These are phyloP conservation scores for Jaltomata sinuosa DNA, from an alignment of 257 asterid genomes.

Conservation along the genomic window DNA sequence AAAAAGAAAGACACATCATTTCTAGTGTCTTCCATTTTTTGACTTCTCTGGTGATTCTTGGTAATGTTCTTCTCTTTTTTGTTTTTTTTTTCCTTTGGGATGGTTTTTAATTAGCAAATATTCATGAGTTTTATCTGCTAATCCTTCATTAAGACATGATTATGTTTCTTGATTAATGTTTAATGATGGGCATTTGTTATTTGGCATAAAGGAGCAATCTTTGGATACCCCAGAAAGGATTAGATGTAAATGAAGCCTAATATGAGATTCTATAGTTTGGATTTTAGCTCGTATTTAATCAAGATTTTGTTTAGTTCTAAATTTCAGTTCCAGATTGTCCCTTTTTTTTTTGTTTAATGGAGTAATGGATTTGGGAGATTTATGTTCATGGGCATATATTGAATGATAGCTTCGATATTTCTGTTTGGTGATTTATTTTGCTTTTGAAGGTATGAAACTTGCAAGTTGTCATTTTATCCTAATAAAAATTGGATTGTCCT, in stretches of 20 bases:
- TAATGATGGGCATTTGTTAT: background rate
- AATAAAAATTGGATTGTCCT: background rate
- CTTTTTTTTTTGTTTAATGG: background rate
- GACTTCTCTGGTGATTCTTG: background rate
- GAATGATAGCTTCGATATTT: background rate
- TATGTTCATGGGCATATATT: background rate
- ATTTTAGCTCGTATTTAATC: background rate
- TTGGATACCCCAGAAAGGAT: background rate
- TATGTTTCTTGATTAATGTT: background rate
- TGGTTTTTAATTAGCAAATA: background rate
- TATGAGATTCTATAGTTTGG: background rate
- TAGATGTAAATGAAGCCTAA: background rate
- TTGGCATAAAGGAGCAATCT: background rate
- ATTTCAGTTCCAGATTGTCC: background rate
- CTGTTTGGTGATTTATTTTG: background rate
- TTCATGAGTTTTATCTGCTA: background rate
- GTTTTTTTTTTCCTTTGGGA: background rate
- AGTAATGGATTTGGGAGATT: background rate
- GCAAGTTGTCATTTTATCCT: background rate
- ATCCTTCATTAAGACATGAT: background rate
- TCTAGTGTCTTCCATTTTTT: background rate
- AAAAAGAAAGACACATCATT: background rate
- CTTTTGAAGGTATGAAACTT: background rate
- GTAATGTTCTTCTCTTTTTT: background rate
- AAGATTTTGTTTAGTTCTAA: background rate